A percentile compares a stretch with the other conserved stretches of the same genome.
phyloP scores from a whole-genome alignment of 2,329 filamentous ascomycete species.

The Polytolypa hystricis region DNA sequence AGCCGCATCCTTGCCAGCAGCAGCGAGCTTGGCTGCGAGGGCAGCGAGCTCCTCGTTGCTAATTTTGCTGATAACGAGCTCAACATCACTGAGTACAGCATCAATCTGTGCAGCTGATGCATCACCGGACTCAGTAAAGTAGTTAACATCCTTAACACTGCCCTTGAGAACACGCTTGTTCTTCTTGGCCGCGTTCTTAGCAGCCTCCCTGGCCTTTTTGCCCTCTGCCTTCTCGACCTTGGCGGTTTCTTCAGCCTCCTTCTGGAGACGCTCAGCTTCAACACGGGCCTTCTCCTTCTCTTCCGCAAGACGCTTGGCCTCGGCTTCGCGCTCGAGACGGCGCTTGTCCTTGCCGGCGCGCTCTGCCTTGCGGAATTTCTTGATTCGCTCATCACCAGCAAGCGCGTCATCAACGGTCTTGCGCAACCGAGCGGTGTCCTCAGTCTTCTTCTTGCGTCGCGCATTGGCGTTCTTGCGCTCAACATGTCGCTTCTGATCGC shows the following conservation, averaged over 20 bases:
- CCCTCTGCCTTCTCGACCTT: constrained; percentile 71
- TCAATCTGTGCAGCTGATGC: constrained; percentile 69
- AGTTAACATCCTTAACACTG: constrained; percentile 95
- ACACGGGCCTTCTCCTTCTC: constrained; percentile 75
- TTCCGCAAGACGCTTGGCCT: constrained; percentile 75
- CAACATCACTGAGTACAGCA: constrained; percentile 70
- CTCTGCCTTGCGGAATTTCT: constrained; percentile 87
- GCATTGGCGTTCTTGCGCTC: constrained; percentile 98
- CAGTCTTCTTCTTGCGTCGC: constrained; percentile 98
- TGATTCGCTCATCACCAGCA: constrained; percentile 84
- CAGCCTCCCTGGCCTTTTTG: constrained; percentile 98
- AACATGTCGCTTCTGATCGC: constrained; percentile 95
- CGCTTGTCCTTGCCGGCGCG: constrained; percentile 96
- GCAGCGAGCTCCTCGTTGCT: constrained; percentile 82
- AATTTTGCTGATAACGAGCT: constrained; percentile 75
- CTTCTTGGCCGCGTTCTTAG: constrained; percentile 99
- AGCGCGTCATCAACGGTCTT: constrained; percentile 81
- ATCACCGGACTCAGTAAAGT: constrained; percentile 66
- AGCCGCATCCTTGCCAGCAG: constrained; percentile 61
- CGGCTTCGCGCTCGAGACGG: constrained; percentile 77
- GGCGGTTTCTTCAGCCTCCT: constrained; percentile 75
- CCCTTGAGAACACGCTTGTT: constrained; percentile 96
- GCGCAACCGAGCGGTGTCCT: constrained; percentile 85
- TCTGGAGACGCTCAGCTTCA: constrained; percentile 66
- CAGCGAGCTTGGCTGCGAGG: constrained; percentile 68